Base-by-base conservation (phyloP, 1,284 basidiomycete species). In the Moesziomyces globuligerus region DNA sequence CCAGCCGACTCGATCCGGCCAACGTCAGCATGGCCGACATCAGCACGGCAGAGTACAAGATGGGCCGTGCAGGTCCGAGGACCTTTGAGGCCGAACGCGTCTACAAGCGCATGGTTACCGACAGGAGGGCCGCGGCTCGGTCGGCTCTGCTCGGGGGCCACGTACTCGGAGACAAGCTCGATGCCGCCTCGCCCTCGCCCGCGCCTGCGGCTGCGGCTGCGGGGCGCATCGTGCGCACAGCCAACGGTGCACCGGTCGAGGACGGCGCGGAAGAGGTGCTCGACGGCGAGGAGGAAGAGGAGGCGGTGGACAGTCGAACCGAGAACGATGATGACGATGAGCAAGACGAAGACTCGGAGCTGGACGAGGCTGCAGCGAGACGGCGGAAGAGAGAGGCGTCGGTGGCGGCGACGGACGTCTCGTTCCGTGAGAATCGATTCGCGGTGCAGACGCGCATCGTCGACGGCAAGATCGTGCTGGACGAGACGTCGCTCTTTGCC, bases 401-500 rank as follows among this genome's bases (percentile, higher is more conserved):
- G 11, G 64, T 65, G 25, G 57, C 60, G 1, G 67, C 42, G 9
- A 64, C 65, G 13, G 70, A 75, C 29, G 62, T 71, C 18, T 65
- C 74, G 3, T 76, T 79, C 48, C 59, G 65, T 40, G 78, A 81
- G 55, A 80, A 77, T 38, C 65, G 75, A 11, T 77, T 78, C 45
- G 82, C 79, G 3, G 78, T 81, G 10, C 81, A 82, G 42, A 80
- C 81, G 15, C 72, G 81, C 44, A 76, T 83, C 36, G 82, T 81
- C 11, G 80, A 83, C 57, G 83, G 83, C 45, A 76, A 82, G 50
- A 79, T 83, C 46, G 80, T 83, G n/a, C 50, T 83, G 26, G 83
- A 83, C 54, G 82, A 84, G 32, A 66, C 73, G n/a, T 76, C 77
- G 15, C 67, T 83, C 18, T 78, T 75, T 39, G 79, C 81, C 52